Evolutionary conservation across 169 alveolate species (phyloP).

Genomic region (Eimeria mitis): DNA sequence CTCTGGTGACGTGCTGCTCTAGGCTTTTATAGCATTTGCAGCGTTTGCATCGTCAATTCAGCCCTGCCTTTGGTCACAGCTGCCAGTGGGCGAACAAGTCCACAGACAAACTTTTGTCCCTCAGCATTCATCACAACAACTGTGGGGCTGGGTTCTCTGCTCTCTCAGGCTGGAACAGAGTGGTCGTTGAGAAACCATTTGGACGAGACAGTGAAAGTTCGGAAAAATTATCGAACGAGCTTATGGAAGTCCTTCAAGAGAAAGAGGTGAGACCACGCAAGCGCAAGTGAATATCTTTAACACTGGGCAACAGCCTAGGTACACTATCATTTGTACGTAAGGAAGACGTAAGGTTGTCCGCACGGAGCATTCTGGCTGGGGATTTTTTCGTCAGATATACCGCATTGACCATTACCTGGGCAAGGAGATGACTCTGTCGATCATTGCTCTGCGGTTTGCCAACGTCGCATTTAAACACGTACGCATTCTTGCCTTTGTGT

Average conservation of each 20-base stretch:
- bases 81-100: neutral
- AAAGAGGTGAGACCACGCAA: conserved; percentile 50
- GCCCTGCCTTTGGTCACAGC: neutral
- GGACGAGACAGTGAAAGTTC: conserved; percentile 86
- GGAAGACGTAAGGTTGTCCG: neutral
- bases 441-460: conserved; percentile 85
- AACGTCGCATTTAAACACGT: conserved; percentile 84
- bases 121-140: neutral
- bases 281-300: neutral
- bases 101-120: neutral
- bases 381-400: conserved; percentile 71
- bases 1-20: neutral
- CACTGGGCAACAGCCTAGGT: neutral
- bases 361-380: conserved; percentile 4
- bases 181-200: conserved; percentile 87
- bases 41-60: neutral
- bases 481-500: neutral
- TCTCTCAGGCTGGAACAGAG: conserved; percentile 85
- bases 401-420: conserved; percentile 89
- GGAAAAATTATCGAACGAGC: conserved; percentile 82
- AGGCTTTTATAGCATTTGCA: neutral
- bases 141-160: neutral
- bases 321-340: neutral
- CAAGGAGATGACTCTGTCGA: conserved; percentile 87
- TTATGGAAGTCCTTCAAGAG: conserved; percentile 83